Percentiles rank a stretch among this genome's conserved stretches.
Conservation (phyloP, 805 yeast genomes). For the Spathaspora sp. region DNA sequence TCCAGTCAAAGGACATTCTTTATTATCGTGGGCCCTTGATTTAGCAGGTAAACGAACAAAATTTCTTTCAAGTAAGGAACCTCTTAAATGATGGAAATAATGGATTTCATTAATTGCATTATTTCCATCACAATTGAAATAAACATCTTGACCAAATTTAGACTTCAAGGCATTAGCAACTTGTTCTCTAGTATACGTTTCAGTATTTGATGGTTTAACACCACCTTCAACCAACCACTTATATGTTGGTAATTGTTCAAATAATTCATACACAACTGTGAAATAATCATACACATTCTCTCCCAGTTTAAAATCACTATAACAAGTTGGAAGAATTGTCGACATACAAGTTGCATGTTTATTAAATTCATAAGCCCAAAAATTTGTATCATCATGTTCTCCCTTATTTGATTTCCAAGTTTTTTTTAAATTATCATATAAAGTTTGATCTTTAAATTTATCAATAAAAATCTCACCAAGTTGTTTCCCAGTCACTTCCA, state of each 20-base stretch:
- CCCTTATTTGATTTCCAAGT: slow-evolving; percentile 77
- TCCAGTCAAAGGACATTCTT: slow-evolving; percentile 55
- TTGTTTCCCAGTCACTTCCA: slow-evolving; percentile 45
- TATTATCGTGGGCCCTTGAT: neutral
- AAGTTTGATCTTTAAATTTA: slow-evolving; percentile 43
- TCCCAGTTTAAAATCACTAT: slow-evolving; percentile 30
- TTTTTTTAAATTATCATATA: slow-evolving; percentile 52
- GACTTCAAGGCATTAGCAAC: slow-evolving; percentile 50
- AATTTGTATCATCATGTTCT: slow-evolving; percentile 45
- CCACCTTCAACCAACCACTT: slow-evolving; percentile 64
- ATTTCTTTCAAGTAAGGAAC: slow-evolving; percentile 64
- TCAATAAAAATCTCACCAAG: slow-evolving; percentile 33
- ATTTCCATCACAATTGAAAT: slow-evolving; percentile 52
- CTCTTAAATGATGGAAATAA: slow-evolving; percentile 77
- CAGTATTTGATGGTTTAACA: slow-evolving; percentile 59
- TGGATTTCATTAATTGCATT: slow-evolving; percentile 58
- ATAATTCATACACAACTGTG: slow-evolving; percentile 27
- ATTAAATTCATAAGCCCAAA: slow-evolving; percentile 92
- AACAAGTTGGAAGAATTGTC: slow-evolving; percentile 73
- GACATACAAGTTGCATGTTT: slow-evolving; percentile 93
- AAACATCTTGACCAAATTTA: slow-evolving; percentile 54
- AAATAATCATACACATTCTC: slow-evolving; percentile 53
- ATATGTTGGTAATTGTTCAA: slow-evolving; percentile 50
- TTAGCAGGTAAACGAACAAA: slow-evolving; percentile 57
- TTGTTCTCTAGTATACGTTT: slow-evolving; percentile 55